A percentile compares a stretch with the other conserved stretches of the same genome.
Conservation (phyloP, 768 basidiomycete genomes). For the Lentinula aciculospora region DNA sequence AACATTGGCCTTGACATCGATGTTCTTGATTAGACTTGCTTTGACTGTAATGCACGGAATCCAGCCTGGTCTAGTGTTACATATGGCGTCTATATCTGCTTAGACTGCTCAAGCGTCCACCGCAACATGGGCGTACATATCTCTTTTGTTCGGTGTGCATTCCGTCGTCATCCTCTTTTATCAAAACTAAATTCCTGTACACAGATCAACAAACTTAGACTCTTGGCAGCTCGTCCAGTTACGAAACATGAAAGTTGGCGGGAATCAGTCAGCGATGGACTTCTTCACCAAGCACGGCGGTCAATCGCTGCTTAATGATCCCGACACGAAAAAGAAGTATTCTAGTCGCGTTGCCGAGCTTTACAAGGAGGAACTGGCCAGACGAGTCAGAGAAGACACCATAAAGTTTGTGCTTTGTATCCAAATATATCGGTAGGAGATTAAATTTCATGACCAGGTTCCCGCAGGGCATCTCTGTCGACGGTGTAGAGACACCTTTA, state of each 20-base stretch:
- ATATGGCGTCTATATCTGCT: slow-evolving; percentile 94
- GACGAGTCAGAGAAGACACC: slow-evolving; percentile 72
- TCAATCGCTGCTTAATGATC: slow-evolving; percentile 56
- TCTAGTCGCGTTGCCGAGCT: slow-evolving; percentile 75
- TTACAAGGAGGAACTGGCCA: slow-evolving; percentile 89
- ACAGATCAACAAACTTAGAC: slow-evolving; percentile 93
- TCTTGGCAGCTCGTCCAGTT: slow-evolving; percentile 89
- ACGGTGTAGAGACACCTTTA: slow-evolving; percentile 57
- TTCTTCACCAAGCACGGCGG: slow-evolving; percentile 91
- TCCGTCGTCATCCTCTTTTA: neutral
- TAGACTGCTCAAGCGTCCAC: slow-evolving; percentile 94
- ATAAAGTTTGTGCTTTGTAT: slow-evolving; percentile 40
- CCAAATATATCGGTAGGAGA: neutral
- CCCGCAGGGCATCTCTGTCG: slow-evolving; percentile 73
- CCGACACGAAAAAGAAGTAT: slow-evolving; percentile 88
- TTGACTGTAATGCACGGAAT: slow-evolving; percentile 93
- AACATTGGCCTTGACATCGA: neutral
- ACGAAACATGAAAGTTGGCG: slow-evolving; percentile 94
- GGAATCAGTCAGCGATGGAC: slow-evolving; percentile 80
- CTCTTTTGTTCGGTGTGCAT: slow-evolving; percentile 83
- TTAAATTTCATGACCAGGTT: slow-evolving; percentile 39
- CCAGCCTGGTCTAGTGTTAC: slow-evolving; percentile 98
- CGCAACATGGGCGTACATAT: slow-evolving; percentile 98
- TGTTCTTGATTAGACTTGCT: slow-evolving; percentile 58
- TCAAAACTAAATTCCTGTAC: neutral